These are phyloP conservation scores for Puccinia sorghi DNA, from an alignment of 1,284 basidiomycete genomes.

Conservation along the genomic window DNA sequence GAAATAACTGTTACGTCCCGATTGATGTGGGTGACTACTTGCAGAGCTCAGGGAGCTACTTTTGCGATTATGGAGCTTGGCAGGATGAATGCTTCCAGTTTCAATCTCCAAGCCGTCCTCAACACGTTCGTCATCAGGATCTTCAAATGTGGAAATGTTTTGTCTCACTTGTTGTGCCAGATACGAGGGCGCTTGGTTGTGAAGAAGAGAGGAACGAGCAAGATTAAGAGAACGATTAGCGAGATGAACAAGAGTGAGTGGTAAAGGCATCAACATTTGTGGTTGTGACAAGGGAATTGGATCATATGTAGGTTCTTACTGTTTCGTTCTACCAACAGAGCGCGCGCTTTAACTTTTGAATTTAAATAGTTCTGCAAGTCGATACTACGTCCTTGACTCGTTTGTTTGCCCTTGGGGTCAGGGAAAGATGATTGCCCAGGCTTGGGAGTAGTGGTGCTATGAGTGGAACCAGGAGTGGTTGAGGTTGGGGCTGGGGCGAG, in stretches of 20 bases:
- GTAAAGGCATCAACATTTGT: background rate
- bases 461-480: background rate
- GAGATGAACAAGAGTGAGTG: background rate
- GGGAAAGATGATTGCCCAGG: background rate
- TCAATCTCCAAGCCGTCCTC: conserved; percentile 48
- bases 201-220: background rate
- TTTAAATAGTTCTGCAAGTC: conserved; percentile 25
- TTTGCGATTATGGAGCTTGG: conserved; percentile 20
- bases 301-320: background rate
- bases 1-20: conserved; percentile 9
- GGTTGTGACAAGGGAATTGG: background rate
- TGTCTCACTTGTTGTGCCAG: conserved; percentile 13
- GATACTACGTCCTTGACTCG: conserved; percentile 1
- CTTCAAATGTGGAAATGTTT: conserved; percentile 30
- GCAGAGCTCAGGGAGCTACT: conserved; percentile 38
- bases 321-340: conserved; percentile 1
- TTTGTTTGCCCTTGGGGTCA: conserved; percentile 18
- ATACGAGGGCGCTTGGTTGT: conserved; percentile 19
- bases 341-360: conserved; percentile 35
- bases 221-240: background rate
- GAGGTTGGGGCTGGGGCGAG: conserved; percentile 19
- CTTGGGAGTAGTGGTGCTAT: background rate
- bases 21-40: conserved; percentile 27
- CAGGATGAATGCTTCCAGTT: conserved; percentile 36
- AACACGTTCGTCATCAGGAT: conserved; percentile 27